phyloP scores from a whole-genome alignment of 768 basidiomycete species.

The Pleurotus sapidus region DNA sequence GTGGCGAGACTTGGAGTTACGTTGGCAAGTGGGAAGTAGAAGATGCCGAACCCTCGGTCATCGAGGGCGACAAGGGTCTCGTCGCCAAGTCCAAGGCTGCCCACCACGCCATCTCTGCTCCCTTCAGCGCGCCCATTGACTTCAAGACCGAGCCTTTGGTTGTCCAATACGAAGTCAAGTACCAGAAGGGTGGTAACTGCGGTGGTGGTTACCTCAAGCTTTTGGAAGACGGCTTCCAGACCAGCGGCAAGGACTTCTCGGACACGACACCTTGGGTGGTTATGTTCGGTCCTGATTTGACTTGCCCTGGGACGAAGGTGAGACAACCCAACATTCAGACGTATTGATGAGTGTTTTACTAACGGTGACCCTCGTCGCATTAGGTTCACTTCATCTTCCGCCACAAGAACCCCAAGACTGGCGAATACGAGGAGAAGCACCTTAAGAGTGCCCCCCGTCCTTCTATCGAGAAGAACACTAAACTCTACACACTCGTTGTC shows the following conservation, averaged over 20 bases:
- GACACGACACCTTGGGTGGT: constrained; percentile 93
- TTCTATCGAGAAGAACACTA: constrained; percentile 84
- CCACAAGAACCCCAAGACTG: constrained; percentile 90
- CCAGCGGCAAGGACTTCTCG: constrained; percentile 88
- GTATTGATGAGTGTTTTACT: neutral
- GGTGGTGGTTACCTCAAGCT: constrained; percentile 99
- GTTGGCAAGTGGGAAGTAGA: constrained; percentile 98
- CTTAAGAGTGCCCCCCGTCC: constrained; percentile 79
- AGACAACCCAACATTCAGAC: constrained; percentile 6
- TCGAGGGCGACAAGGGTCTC: constrained; percentile 86
- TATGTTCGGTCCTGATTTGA: constrained; percentile 98
- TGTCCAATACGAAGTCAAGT: constrained; percentile 98
- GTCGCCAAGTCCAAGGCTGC: constrained; percentile 97
- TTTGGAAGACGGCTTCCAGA: constrained; percentile 91
- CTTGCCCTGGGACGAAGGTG: constrained; percentile 90
- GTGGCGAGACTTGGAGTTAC: constrained; percentile 95
- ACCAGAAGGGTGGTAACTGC: constrained; percentile 98
- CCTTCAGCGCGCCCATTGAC: constrained; percentile 75
- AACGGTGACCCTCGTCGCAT: constrained; percentile 1
- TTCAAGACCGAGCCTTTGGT: constrained; percentile 85
- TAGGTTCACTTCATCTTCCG: constrained; percentile 99
- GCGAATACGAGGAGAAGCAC: constrained; percentile 97
- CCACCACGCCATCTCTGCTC: constrained; percentile 97
- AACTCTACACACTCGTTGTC: constrained; percentile 92
- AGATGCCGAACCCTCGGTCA: constrained; percentile 71